Conservation (phyloP, 2,329 filamentous ascomycete genomes). For the Nigrospora oryzae region DNA sequence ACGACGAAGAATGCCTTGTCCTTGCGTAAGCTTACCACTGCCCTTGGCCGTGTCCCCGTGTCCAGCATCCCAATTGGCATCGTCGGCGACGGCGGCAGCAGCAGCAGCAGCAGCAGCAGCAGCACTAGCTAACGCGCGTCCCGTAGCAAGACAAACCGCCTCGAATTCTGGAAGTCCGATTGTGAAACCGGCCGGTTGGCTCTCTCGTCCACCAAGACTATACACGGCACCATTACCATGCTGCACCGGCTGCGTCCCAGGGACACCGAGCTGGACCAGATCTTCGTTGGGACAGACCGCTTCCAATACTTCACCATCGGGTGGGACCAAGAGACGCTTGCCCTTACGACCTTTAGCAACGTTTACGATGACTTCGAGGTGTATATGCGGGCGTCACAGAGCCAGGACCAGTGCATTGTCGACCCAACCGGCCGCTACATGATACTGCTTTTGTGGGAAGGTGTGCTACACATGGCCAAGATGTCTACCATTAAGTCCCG, state of each 20-base stretch:
- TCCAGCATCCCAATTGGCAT: neutral
- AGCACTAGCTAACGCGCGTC: no score
- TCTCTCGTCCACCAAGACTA: slow-evolving; percentile 48
- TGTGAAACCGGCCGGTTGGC: slow-evolving; percentile 57
- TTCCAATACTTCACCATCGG: slow-evolving; percentile 84
- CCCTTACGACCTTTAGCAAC: slow-evolving; percentile 41
- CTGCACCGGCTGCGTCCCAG: slow-evolving; percentile 71
- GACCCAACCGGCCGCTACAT: slow-evolving; percentile 65
- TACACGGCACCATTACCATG: slow-evolving; percentile 84
- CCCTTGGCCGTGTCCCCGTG: no score
- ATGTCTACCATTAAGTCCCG: slow-evolving; percentile 36
- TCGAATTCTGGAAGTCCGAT: slow-evolving; percentile 72
- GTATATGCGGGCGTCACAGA: slow-evolving; percentile 69
- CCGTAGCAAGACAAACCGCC: slow-evolving; percentile 68
- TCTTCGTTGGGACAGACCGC: slow-evolving; percentile 87
- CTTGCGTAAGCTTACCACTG: slow-evolving; percentile 59
- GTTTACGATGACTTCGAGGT: slow-evolving; percentile 48
- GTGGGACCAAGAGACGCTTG: slow-evolving; percentile 58
- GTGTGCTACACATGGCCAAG: slow-evolving; percentile 46
- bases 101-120: no score
- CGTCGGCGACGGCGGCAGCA: no score
- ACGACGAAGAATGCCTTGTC: slow-evolving; percentile 73
- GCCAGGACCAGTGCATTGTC: slow-evolving; percentile 72
- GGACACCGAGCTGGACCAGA: slow-evolving; percentile 66
- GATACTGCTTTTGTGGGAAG: slow-evolving; percentile 52